Evolutionary conservation across 2,329 filamentous ascomycete species (phyloP), one percentile per base, ranked within the genome.

Genomic region (Paraconiothyrium sp.): DNA sequence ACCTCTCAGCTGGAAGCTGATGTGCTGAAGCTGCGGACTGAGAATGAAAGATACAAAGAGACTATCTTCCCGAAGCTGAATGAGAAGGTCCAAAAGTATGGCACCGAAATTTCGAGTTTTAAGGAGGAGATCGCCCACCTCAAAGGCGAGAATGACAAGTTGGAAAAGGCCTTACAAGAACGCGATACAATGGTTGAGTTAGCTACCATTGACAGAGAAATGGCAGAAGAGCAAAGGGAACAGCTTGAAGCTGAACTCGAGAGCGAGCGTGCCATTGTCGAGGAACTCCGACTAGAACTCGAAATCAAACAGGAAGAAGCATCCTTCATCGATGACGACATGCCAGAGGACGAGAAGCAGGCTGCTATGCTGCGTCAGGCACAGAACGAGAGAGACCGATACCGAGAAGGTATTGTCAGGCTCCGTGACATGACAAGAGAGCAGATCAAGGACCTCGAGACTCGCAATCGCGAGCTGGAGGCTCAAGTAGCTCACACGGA

Each of bases 181-280:
- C 90, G 96, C 76, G 95, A 98, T 34, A 87, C 90, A 3, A 88
- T 91, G 7, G 81, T 97, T 72, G 95, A 99, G 79, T 87, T 95
- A 79, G 93, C 93, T 7, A 90, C 92, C 0, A 83, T 99, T 30
- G 95, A 99, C 75, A 89, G 92, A 48, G 94, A 99, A 78, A 97
- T 98, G 92, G 95, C 95, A 0, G 94, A 99, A 78, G 94, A 97
- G 79, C 93, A 89, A 47, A 90, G 92, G 0, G 95, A 98, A 68
- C 88, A 90, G 20, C 84, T 91, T 54, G 95, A 93, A 76, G 85
- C 87, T 1, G 94, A 99, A 73, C 82, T 56, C 3, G 96, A 27
- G 92, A 97, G 41, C 85, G 88, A 2, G 78, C 97, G 57, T 92
- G 92, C 72, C 82, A 87, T 60, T 93, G 90, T 72, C 81, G 94